Conservation (phyloP, 257 asterid genomes). For the Anisodus tanguticus region DNA sequence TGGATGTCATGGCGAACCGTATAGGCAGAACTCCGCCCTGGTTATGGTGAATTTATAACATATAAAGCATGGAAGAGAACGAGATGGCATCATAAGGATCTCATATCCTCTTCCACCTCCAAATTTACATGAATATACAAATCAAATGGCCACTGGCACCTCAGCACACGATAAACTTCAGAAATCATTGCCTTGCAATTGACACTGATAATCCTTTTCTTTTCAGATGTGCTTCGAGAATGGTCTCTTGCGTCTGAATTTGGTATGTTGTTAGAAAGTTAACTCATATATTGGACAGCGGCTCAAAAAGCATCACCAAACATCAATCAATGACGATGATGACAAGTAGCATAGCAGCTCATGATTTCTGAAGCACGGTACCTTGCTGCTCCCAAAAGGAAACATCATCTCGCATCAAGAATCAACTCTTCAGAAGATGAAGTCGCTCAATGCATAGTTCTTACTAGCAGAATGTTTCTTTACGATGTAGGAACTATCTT, state of each 20-base stretch:
- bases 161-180: not conserved
- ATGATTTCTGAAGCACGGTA: not conserved
- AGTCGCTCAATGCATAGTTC: conserved; percentile 54
- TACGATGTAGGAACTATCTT: conserved; percentile 66
- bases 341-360: not conserved
- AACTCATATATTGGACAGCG: not conserved
- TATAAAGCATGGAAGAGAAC: not conserved
- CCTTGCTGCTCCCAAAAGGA: conserved; percentile 3
- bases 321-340: not conserved
- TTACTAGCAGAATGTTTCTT: conserved; percentile 35
- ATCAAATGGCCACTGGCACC: not conserved
- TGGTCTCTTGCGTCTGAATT: not conserved
- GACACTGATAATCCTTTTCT: not conserved
- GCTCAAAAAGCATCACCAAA: not conserved
- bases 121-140: not conserved
- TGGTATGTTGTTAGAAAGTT: not conserved
- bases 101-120: conserved; percentile 9
- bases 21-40: not conserved
- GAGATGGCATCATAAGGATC: not conserved
- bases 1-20: no score
- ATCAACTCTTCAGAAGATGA: conserved; percentile 59
- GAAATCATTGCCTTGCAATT: not conserved
- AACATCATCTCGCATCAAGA: not conserved
- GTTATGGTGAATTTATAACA: not conserved
- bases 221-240: not conserved